phyloP scores from a whole-genome alignment of 2,329 filamentous ascomycete genomes.

The Calonectria fujianensis region DNA sequence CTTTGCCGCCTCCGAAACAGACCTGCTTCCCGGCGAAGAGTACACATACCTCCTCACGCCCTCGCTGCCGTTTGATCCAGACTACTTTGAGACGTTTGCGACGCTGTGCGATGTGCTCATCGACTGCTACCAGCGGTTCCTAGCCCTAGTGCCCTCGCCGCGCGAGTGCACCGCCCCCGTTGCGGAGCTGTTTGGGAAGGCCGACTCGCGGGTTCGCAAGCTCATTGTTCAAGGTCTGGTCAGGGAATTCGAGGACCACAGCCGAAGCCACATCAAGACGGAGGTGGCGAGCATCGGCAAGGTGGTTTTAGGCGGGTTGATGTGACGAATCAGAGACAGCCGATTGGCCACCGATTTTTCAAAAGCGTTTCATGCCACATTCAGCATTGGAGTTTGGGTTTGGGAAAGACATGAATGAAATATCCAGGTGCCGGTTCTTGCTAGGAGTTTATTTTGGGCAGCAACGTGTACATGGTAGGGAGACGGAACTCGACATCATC shows the following conservation, averaged over 20 bases:
- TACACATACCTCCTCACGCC: slow-evolving; percentile 95
- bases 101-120: slow-evolving; percentile 97
- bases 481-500: slow-evolving; percentile 27
- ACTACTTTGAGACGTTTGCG: slow-evolving; percentile 97
- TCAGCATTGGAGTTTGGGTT: slow-evolving; percentile 49
- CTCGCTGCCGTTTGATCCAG: slow-evolving; percentile 93
- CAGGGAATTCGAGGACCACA: slow-evolving; percentile 94
- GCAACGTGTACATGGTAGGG: slow-evolving; percentile 16
- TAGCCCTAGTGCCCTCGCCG: slow-evolving; percentile 84
- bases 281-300: slow-evolving; percentile 92
- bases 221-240: slow-evolving; percentile 91
- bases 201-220: slow-evolving; percentile 89
- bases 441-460: slow-evolving; percentile 47
- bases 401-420: slow-evolving; percentile 43
- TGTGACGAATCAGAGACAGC: slow-evolving; percentile 66
- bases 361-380: slow-evolving; percentile 25
- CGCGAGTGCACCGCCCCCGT: slow-evolving; percentile 82
- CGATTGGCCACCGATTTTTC: slow-evolving; percentile 30
- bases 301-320: slow-evolving; percentile 90
- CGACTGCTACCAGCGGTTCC: slow-evolving; percentile 89
- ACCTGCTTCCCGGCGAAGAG: slow-evolving; percentile 87
- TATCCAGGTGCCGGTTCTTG: slow-evolving; percentile 48
- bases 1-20: slow-evolving; percentile 76
- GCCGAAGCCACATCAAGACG: slow-evolving; percentile 82
- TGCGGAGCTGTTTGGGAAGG: slow-evolving; percentile 92